Conservation (phyloP, 345 rosid species). For the Gossypium herbaceum region DNA sequence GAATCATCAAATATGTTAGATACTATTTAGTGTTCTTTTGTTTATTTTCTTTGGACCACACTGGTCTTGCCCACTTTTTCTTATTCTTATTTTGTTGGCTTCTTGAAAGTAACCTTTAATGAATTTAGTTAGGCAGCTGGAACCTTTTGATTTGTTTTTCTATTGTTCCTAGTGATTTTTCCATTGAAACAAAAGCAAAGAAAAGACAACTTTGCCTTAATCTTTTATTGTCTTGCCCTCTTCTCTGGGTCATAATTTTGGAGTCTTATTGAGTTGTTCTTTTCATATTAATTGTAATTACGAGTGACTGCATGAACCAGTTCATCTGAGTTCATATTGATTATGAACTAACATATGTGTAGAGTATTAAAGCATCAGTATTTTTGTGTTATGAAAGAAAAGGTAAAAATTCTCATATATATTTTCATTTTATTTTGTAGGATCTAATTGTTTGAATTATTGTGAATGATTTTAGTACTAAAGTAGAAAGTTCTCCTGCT, state of each 20-base stretch:
- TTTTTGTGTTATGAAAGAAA: not conserved
- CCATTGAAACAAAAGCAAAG: not conserved
- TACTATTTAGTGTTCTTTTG: not conserved
- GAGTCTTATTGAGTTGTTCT: too few species aligned
- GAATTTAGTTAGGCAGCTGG: conserved; percentile 21
- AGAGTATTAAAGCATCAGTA: not conserved
- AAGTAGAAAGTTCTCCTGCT: not conserved
- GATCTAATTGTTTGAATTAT: not conserved
- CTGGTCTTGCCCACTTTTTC: conserved; percentile 17
- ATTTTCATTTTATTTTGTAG: not conserved
- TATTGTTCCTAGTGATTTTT: conserved; percentile 15
- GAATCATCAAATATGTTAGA: conserved; percentile 17
- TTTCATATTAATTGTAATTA: too few species aligned
- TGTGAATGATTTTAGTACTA: conserved; percentile 1
- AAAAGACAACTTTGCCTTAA: not conserved
- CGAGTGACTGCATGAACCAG: not conserved
- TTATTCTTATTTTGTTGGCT: not conserved
- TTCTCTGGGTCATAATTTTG: not conserved
- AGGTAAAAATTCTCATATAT: not conserved
- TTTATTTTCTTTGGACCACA: conserved; percentile 27
- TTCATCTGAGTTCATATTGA: not conserved
- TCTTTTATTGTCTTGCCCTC: not conserved
- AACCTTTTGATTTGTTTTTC: conserved; percentile 30
- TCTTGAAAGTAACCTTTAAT: conserved; percentile 27
- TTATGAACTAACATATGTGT: not conserved